A percentile compares a stretch with the other conserved stretches of the same genome.
Conservation (phyloP, 768 basidiomycete species). For the Kwoniella mangroviensis region DNA sequence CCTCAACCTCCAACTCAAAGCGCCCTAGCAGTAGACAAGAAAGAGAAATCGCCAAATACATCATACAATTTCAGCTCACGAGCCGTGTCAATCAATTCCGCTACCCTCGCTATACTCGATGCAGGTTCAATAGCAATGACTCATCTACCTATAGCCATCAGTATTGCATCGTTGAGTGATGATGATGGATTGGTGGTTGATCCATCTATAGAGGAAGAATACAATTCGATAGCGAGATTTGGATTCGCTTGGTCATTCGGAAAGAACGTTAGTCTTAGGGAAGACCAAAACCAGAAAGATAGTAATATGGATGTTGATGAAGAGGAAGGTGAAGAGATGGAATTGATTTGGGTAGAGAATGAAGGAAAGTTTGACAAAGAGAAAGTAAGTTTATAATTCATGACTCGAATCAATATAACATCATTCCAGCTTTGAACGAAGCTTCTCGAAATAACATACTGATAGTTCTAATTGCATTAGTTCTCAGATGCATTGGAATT, state of each 20-base stretch:
- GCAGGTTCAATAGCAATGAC: conserved; percentile 51
- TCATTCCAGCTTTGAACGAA: no score
- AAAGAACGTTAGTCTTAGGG: conserved; percentile 23
- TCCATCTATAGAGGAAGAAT: conserved; percentile 54
- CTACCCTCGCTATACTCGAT: conserved; percentile 55
- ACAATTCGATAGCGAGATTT: conserved; percentile 37
- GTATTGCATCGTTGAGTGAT: conserved; percentile 31
- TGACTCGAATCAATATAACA: no score
- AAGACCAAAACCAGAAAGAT: conserved; percentile 10
- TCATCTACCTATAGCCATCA: conserved; percentile 51
- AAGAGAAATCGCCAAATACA: conserved; percentile 14
- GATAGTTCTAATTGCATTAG: conserved; percentile 12
- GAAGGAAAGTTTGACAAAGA: conserved; percentile 46
- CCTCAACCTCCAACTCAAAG: conserved; percentile 5
- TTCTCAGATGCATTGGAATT: conserved; percentile 32
- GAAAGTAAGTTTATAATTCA: conserved; percentile 28
- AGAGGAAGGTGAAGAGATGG: conserved; percentile 23
- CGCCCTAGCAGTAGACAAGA: neutral
- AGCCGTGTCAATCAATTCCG: conserved; percentile 57
- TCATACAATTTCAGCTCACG: conserved; percentile 34
- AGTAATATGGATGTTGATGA: conserved; percentile 30
- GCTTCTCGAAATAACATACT: neutral
- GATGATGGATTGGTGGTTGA: conserved; percentile 50
- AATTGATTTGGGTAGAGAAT: conserved; percentile 50
- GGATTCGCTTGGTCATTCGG: conserved; percentile 55